Evolutionary conservation across 2,329 filamentous ascomycete genomes (phyloP).

Genomic region (Hymenoscyphus fraxineus): DNA sequence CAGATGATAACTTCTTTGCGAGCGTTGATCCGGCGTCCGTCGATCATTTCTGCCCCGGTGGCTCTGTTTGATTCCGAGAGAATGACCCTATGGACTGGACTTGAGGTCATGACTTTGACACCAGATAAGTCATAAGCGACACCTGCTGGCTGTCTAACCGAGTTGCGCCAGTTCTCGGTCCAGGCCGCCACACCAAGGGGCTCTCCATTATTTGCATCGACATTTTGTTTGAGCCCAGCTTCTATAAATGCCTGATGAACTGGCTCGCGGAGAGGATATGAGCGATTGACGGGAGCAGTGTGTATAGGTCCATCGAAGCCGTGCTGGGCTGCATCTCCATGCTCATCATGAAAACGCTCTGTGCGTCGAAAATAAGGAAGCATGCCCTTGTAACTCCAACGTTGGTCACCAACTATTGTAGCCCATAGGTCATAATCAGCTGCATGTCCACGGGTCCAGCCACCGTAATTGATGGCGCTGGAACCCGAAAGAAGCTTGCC

Average conservation of each 20-base stretch:
- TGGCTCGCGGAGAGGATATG: not conserved
- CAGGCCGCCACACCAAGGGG: not conserved
- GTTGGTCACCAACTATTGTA: conserved; percentile 36
- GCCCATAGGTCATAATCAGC: conserved; percentile 46
- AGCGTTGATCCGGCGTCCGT: conserved; percentile 25
- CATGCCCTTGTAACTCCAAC: conserved; percentile 45
- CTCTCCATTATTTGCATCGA: not conserved
- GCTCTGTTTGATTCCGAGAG: conserved; percentile 9
- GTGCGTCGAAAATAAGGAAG: conserved; percentile 43
- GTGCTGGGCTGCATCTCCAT: conserved; percentile 21
- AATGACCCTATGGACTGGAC: conserved; percentile 18
- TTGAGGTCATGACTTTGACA: not conserved
- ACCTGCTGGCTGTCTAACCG: not conserved
- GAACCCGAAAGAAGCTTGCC: conserved; percentile 1
- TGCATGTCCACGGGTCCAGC: conserved; percentile 42
- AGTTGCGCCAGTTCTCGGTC: not conserved
- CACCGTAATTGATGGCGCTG: conserved; percentile 39
- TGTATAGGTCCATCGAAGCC: conserved; percentile 33
- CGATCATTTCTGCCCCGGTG: not conserved
- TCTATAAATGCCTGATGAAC: not conserved
- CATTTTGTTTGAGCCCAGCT: not conserved
- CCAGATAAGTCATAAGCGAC: not conserved
- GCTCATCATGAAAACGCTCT: conserved; percentile 32
- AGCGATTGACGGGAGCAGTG: not conserved
- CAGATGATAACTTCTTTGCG: conserved; percentile 44